Percentiles rank a stretch among this genome's conserved stretches.
Evolutionary conservation across 345 rosid species (phyloP).

Genomic region (Cochlearia excelsa): DNA sequence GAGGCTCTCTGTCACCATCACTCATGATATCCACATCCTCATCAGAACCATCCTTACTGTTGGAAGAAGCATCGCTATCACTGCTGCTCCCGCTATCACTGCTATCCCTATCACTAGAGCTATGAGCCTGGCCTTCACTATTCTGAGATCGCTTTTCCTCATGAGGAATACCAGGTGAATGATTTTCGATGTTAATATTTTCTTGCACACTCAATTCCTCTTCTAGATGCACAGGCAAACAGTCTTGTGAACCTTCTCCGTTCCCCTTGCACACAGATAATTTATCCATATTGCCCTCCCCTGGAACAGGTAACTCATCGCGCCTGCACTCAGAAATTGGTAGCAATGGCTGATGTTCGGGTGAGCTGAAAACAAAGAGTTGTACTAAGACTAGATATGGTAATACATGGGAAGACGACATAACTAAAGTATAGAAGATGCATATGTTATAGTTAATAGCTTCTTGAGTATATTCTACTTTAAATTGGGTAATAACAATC

Average conservation of each 20-base stretch:
- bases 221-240: conserved; percentile 37
- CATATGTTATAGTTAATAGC: conserved; percentile 18
- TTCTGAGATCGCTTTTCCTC: conserved; percentile 63
- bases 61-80: conserved; percentile 75
- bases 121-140: conserved; percentile 60
- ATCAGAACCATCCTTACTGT: conserved; percentile 79
- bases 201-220: conserved; percentile 42
- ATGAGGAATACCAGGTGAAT: conserved; percentile 57
- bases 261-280: conserved; percentile 32
- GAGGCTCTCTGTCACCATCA: conserved; percentile 65
- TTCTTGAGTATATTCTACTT: conserved; percentile 10
- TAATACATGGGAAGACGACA: conserved; percentile 19
- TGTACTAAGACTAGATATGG: conserved; percentile 18
- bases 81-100: conserved; percentile 71
- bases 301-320: conserved; percentile 46
- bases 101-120: conserved; percentile 81
- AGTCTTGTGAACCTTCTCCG: conserved; percentile 41
- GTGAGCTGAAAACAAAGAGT: conserved; percentile 53
- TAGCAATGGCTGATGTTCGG: conserved; percentile 49
- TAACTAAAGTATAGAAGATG: not conserved
- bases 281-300: conserved; percentile 42
- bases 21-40: conserved; percentile 91
- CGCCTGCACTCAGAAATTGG: conserved; percentile 49
- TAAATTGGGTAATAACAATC: conserved; percentile 9
- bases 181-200: conserved; percentile 47